Percentiles rank a stretch among this genome's conserved stretches.
phyloP scores from a whole-genome alignment of 768 basidiomycete species.

The Lactarius psammicola region DNA sequence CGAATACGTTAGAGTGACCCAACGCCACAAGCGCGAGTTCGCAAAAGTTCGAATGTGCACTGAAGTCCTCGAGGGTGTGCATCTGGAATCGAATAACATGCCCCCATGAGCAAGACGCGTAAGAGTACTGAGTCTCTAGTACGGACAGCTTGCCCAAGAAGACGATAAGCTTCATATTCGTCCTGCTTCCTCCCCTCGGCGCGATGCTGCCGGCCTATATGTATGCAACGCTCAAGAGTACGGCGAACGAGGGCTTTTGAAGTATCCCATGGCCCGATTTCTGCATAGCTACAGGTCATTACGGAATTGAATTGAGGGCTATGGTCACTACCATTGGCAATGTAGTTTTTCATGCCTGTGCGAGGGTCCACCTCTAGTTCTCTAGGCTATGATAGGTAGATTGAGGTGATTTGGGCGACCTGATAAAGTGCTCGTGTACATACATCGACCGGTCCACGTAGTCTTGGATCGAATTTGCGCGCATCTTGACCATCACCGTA shows the following conservation, averaged over 20 bases:
- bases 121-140: background rate
- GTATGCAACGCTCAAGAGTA: constrained; percentile 74
- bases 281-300: constrained; percentile 35
- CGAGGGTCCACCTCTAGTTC: constrained; percentile 83
- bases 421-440: constrained; percentile 13
- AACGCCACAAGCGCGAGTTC: constrained; percentile 74
- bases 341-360: constrained; percentile 86
- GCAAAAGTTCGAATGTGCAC: constrained; percentile 89
- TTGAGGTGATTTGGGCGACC: background rate
- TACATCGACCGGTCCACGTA: constrained; percentile 83
- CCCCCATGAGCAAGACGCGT: background rate
- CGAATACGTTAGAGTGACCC: constrained; percentile 76
- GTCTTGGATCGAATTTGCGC: constrained; percentile 65
- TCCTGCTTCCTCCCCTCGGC: constrained; percentile 59
- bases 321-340: constrained; percentile 23
- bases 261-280: constrained; percentile 82
- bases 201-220: constrained; percentile 65
- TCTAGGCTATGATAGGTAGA: constrained; percentile 46
- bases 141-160: constrained; percentile 65
- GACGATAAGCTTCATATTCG: constrained; percentile 74
- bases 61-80: constrained; percentile 82
- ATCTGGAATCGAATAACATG: constrained; percentile 43
- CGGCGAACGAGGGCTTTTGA: constrained; percentile 76
- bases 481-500: constrained; percentile 86
- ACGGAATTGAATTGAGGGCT: background rate